Base-by-base conservation (phyloP, 208 protist species). In the Paratrypanosoma confusum region DNA sequence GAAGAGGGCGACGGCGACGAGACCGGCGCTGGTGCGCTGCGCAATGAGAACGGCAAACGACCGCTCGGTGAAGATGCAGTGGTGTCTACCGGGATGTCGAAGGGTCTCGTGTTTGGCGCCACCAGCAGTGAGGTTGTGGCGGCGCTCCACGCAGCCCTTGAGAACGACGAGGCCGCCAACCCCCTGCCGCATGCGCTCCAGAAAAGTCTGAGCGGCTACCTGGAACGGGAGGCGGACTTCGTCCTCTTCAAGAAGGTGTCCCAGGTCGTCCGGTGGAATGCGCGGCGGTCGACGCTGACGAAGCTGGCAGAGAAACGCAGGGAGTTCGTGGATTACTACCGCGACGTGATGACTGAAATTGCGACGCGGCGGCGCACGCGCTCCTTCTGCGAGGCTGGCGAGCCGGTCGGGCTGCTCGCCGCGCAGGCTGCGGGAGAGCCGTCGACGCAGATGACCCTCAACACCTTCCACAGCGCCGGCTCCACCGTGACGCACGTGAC, bases 381-480 rank as follows among this genome's bases (percentile, higher is more conserved):
- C 10, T 62, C 85, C n/a, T 81, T 74, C 57, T 85, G 70, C 54
- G 81, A 94, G 14, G 57, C 96, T 0, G 96, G 96, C 32, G 96
- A 98, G 59, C 60, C 90, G 8, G 97, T 99, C 14, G 97, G 97
- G 46, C 69, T 99, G 21, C 52, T 99, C 4, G 97, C 96, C 7
- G 97, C 85, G 6, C 96, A 99, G 76, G 95, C 93, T 1, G 96
- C 99, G 24, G 98, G 97, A 33, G 98, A 99, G 64, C 97, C 98
- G 16, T 99, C 96, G 1, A 99, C 98, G 44, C 98, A 99, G 70
- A 99, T 99, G 97, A 99, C 98, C 23, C 84, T 99, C 6, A 99
- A 99, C 82, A 99, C 98, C 29, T 99, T 99, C 84, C 98, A 99
- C 79, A 96, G 99, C 39, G 98, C 98, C 18, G 98, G 98, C 54